Base-by-base conservation (phyloP, 257 asterid genomes). In the Solanum megistacrolobum region DNA sequence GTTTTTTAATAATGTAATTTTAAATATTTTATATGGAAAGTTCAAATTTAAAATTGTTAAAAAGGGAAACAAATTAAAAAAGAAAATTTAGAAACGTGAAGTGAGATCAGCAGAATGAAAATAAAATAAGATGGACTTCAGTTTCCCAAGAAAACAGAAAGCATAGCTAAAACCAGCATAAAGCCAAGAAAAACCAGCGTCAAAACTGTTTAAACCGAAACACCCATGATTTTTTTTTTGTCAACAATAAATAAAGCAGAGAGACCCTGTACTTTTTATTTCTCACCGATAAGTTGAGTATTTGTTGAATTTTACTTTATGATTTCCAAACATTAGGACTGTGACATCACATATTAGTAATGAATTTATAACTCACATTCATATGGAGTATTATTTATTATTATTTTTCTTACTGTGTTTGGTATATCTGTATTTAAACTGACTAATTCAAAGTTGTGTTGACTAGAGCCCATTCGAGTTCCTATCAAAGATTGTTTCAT, bases 391-490 rank as follows among this genome's bases (percentile, higher is more conserved):
- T 58, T 20, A 6, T 20, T 20, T 58, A 6, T 58, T 58, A 58
- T 3, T 58, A 39, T 39, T 39, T 39, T 39, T 41, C 12, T 2
- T 9, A 39, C 4, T 1, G 4, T 41, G 46, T 10, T 41, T 41
- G 46, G 0, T 41, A 5, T 62, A 62, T 23, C 0, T 6, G 0
- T 58, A 23, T 62, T 23, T 3, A 6, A 1, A 5, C 0, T n/a
- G 6, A 0, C 3, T 62, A 58, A 58, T 58, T 58, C 4, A 58
- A 21, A 58, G 0, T 58, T 4, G 12, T 7, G 5, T 6, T 0
- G 2, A 21, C 4, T 58, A 58, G 27, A 58, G 25, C 12, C 1
- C 25, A 55, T 55, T 55, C 0, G 0, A 55, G 4, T 55, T 7
- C 10, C 65, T 55, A 55, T 20, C 65, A 55, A 55, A 55, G 2